phyloP scores from a whole-genome alignment of 139 green algal genomes.

The Yamagishiella unicocca region DNA sequence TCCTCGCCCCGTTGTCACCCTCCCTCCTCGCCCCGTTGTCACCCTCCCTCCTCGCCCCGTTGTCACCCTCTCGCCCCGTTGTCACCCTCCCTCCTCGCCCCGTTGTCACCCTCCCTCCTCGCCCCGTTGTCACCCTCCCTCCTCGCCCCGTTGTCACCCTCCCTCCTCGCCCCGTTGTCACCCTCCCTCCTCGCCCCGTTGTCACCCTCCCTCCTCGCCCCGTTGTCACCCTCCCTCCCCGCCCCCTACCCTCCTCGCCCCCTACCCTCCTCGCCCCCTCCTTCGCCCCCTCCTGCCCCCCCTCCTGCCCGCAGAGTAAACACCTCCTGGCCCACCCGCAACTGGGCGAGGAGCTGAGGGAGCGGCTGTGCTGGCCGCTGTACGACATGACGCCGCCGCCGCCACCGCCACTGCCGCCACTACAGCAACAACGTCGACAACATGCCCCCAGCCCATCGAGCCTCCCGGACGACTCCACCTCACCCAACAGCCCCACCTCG shows the following conservation, averaged over 20 bases:
- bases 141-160: too few species aligned
- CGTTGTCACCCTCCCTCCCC: too few species aligned
- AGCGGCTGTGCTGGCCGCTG: constrained; percentile 3
- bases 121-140: too few species aligned
- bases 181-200: neutral
- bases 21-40: too few species aligned
- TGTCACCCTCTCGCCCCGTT: too few species aligned
- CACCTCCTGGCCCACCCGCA: neutral
- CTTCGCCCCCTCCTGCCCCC: neutral
- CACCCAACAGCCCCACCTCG: neutral
- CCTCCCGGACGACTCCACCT: neutral
- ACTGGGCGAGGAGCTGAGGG: neutral
- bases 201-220: too few species aligned
- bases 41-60: too few species aligned
- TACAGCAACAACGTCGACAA: neutral
- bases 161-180: neutral
- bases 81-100: too few species aligned
- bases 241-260: too few species aligned
- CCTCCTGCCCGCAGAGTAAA: neutral
- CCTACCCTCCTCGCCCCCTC: neutral
- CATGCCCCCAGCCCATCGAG: neutral
- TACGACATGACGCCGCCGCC: neutral
- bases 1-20: too few species aligned
- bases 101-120: too few species aligned
- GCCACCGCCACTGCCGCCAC: neutral